Percentiles rank a stretch among this genome's conserved stretches.
phyloP scores from a whole-genome alignment of 2,329 filamentous ascomycete genomes.

The Aureobasidium sp. region DNA sequence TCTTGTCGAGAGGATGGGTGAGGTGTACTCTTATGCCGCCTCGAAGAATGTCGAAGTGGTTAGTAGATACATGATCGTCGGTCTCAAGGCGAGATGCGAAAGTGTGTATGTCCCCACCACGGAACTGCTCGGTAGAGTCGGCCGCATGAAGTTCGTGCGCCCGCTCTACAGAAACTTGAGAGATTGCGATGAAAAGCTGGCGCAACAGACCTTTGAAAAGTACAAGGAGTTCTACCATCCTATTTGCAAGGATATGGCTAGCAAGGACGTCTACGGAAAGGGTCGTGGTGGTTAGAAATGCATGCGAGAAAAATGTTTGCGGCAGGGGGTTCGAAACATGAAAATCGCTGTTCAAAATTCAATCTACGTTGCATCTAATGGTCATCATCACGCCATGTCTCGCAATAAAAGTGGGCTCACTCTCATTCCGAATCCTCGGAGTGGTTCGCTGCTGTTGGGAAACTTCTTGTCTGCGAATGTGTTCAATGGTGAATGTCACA shows the following conservation, averaged over 20 bases:
- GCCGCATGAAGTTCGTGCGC: constrained; percentile 94
- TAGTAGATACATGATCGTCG: constrained; percentile 70
- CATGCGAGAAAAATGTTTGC: not conserved
- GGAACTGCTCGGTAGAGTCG: constrained; percentile 70
- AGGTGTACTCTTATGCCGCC: constrained; percentile 62
- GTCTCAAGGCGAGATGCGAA: constrained; percentile 63
- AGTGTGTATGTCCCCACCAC: constrained; percentile 63
- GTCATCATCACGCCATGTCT: not conserved
- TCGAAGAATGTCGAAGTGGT: constrained; percentile 82
- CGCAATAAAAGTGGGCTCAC: not conserved
- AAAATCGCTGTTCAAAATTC: not conserved
- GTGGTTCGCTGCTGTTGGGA: not conserved
- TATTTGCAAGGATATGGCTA: constrained; percentile 77
- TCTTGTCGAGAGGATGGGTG: constrained; percentile 63
- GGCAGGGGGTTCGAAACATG: not conserved
- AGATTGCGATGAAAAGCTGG: constrained; percentile 64
- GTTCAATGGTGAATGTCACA: not conserved
- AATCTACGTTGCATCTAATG: not conserved
- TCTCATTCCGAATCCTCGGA: not conserved
- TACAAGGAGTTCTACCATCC: constrained; percentile 93
- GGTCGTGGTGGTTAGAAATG: constrained; percentile 33
- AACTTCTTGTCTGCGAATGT: not conserved
- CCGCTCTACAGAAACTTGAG: constrained; percentile 72
- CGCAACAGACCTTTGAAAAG: constrained; percentile 74
- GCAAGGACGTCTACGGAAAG: constrained; percentile 65